Conservation (phyloP, 306 rosid genomes). For the Dalbergia cochinchinensis region DNA sequence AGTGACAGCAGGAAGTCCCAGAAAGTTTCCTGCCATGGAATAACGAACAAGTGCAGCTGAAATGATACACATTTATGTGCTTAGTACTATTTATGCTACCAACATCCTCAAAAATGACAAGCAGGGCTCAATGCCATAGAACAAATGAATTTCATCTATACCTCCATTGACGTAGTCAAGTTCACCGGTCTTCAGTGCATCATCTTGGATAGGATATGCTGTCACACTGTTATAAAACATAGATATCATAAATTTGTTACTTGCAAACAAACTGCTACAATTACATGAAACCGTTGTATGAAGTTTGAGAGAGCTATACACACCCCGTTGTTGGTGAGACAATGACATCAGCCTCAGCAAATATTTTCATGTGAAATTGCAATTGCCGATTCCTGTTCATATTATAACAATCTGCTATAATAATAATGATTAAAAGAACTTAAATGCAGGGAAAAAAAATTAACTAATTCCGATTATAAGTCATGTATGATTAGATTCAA, state of each 20-base stretch:
- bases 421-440: not conserved
- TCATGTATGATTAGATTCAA: not conserved
- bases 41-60: conserved; percentile 92
- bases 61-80: conserved; percentile 22
- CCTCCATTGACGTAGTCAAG: conserved; percentile 99
- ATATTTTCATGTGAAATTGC: conserved; percentile 77
- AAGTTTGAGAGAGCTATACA: conserved; percentile 38
- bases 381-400: conserved; percentile 85
- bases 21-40: conserved; percentile 90
- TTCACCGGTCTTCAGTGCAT: conserved; percentile 87
- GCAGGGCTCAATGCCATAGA: conserved; percentile 3
- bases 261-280: not conserved
- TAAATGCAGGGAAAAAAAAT: not conserved
- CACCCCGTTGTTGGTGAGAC: conserved; percentile 95
- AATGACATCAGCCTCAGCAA: conserved; percentile 81
- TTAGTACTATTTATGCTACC: not conserved
- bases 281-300: conserved; percentile 11
- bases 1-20: conserved; percentile 92
- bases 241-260: conserved; percentile 30
- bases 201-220: conserved; percentile 83
- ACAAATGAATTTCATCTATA: conserved; percentile 42
- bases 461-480: not conserved
- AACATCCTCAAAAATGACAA: not conserved
- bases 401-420: conserved; percentile 1
- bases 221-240: conserved; percentile 68